Evolutionary conservation across 441 rosid genomes (phyloP), one percentile per base, ranked within the genome.

Genomic region (Pelargonium australe): DNA sequence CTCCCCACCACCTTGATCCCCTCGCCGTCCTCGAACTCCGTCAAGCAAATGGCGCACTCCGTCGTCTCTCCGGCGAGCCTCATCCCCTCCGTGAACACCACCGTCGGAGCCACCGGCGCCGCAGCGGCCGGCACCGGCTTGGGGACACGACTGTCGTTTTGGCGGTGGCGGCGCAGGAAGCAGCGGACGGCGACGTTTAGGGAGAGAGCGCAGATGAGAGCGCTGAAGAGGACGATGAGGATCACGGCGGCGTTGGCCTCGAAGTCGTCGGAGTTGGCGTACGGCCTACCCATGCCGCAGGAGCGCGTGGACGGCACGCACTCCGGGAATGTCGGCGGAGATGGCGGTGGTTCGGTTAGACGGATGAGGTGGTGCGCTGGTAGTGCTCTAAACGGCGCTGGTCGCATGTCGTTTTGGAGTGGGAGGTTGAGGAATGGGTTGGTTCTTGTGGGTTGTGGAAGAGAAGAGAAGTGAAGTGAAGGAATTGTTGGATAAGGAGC

Each of bases 41-140:
- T 76, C 84, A 92, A 80, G 82, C 97, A 92, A 4, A 92, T 92
- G 0, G 87, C 82, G 63, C 97, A 92, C 72, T 88, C 95, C 25
- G 85, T 78, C 65, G 78, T 83, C 1, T 72, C 78, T 7, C 91
- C 92, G 0, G 83, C 83, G 20, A 86, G 82, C 68, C 83, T 78
- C 66, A 83, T 64, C 78, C 81, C 91, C 3, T 77, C 63, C 1
- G 79, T 14, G 70, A 83, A 88, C 49, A 76, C 78, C 71, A 79
- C 51, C 0, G 81, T 75, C 57, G 51, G 51, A 17, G 71, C 37
- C 37, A 68, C 72, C 71, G 67, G 11, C 10, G 51, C 71, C 5
- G 70, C 68, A 7, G 66, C 73, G 19, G 63, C 85, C 23, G 16
- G 45, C 28, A 65, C 70, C 6, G 90, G 78, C 76, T 88, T 87